These are phyloP conservation scores for Collybiopsis luxurians DNA, from an alignment of 768 basidiomycete genomes.

Conservation along the genomic window DNA sequence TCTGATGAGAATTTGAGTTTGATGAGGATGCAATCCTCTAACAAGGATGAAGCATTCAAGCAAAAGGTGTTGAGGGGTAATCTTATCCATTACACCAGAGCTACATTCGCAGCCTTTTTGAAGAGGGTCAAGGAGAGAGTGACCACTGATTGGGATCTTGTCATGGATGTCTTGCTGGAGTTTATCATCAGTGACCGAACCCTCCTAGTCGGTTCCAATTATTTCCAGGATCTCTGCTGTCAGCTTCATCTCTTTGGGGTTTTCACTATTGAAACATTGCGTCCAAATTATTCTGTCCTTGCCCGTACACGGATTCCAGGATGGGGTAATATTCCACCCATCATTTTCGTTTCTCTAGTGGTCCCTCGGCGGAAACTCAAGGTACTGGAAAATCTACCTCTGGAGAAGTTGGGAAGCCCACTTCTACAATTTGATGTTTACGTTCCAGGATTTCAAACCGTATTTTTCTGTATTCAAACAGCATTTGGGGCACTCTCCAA, in stretches of 20 bases:
- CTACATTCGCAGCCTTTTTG: not conserved
- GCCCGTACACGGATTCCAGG: constrained; percentile 11
- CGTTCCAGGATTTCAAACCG: constrained; percentile 21
- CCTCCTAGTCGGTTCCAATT: constrained; percentile 20
- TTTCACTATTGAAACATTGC: constrained; percentile 22
- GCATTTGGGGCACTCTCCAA: constrained; percentile 17
- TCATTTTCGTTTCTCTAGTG: constrained; percentile 30
- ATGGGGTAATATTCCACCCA: constrained; percentile 28
- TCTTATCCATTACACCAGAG: not conserved
- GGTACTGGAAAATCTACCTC: constrained; percentile 11
- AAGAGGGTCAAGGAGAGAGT: not conserved
- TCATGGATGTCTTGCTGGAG: constrained; percentile 32
- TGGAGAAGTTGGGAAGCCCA: constrained; percentile 23
- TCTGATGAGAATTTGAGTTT: constrained; percentile 9
- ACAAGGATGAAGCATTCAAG: too few relatives aligned
- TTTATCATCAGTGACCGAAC: constrained; percentile 15
- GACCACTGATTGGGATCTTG: constrained; percentile 35
- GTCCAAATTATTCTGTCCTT: constrained; percentile 1
- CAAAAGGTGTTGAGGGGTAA: too few relatives aligned
- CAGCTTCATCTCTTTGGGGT: constrained; percentile 43
- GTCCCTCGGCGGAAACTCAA: constrained; percentile 31
- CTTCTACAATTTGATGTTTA: constrained; percentile 29
- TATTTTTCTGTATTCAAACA: constrained; percentile 27
- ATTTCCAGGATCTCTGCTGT: constrained; percentile 47
- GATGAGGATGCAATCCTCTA: too few relatives aligned